Evolutionary conservation across 176 grass and related monocot genomes (phyloP), one percentile per base, ranked within the genome.

Genomic region (Tuctoria greenei): DNA sequence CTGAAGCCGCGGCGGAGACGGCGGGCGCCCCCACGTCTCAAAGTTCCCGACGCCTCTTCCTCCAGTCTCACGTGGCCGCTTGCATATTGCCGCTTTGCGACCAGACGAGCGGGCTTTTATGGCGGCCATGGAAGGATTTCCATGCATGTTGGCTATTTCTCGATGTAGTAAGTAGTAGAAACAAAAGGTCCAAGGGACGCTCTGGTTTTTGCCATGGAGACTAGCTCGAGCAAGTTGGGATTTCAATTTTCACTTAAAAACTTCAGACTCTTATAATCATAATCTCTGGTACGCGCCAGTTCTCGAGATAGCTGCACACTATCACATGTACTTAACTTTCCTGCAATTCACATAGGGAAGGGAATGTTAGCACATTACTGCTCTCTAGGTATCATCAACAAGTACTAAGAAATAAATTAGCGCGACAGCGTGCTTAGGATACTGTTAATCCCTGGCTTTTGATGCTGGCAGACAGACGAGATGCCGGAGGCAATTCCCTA

Each of bases 1-100:
- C 88, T 51, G 36, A 35, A 69, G 66, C 57, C 44, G 64, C 81
- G 91, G 58, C 91, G 88, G 46, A 55, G 73, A 60, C 64, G 52
- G 63, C 82, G 88, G 76, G 84, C 26, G 44, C 64, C 7, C 62
- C 69, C 82, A 93, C 82, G 79, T 55, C 78, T 59, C 20, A 64
- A 87, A 76, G 86, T 84, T 86, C 86, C 71, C 60, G 49, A 31
- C 79, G 65, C 40, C 28, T 82, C 80, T 49, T 44, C 38, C 27
- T n/a, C n/a, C n/a, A n/a, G 31, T 55, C 67, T 79, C 89, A 78
- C 55, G 79, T 60, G 74, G 36, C 35, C 60, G 37, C 69, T 38
- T 71, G 11, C 4, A 58, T 58, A 11, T 25, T 58, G 67, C 61
- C 37, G 75, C 34, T 77, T 77, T 54, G 62, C 31, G 31, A 46